A percentile compares a stretch with the other conserved stretches of the same genome.
Conservation (phyloP, 148 eudicot genomes). For the Arbutus unedo region DNA sequence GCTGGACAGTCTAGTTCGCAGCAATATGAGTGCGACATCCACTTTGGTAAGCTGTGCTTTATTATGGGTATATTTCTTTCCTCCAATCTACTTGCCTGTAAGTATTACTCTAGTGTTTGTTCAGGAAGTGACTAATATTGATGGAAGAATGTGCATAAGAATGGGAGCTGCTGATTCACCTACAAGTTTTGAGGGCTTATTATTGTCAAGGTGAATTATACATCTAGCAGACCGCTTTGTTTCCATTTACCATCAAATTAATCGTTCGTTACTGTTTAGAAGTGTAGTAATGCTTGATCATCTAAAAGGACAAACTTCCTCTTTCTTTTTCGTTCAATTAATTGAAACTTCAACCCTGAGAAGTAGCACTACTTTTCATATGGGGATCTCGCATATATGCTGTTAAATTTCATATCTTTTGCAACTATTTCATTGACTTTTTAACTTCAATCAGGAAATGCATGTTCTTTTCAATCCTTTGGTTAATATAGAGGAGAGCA, state of each 20-base stretch:
- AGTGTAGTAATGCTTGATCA: conserved; percentile 5
- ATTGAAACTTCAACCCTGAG: no score
- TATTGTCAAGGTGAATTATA: conserved; percentile 45
- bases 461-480: neutral
- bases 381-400: neutral
- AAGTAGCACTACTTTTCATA: no score
- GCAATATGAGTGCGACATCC: no score
- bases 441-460: neutral
- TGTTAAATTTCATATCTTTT: neutral
- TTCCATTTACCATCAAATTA: neutral
- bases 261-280: neutral
- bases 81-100: no score
- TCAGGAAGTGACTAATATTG: no score
- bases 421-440: neutral
- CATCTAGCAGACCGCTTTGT: conserved; percentile 14
- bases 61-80: no score
- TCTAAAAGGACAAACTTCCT: neutral
- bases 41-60: no score
- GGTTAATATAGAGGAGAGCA: conserved; percentile 2
- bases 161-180: no score
- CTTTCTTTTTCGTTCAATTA: no score
- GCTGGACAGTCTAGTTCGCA: conserved; percentile 63
- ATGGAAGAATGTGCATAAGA: no score
- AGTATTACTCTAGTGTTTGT: no score
- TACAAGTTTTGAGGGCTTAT: no score